phyloP scores from a whole-genome alignment of 2,329 filamentous ascomycete genomes.

The Ceratocystis destructans region DNA sequence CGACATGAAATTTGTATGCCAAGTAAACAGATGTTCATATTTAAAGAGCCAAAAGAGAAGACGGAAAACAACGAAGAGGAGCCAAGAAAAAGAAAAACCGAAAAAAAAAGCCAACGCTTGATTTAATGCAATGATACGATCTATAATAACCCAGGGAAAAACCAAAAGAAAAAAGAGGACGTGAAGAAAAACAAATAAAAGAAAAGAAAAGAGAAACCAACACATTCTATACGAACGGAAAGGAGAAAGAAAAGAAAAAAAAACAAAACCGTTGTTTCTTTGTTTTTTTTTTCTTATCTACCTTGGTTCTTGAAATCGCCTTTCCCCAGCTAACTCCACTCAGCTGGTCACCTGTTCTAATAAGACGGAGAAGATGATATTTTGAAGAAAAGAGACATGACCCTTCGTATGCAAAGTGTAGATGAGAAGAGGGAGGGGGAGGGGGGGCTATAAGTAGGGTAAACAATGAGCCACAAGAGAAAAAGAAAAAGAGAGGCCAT shows the following conservation, averaged over 20 bases:
- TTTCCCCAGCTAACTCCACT: too few species aligned
- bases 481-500: conserved; percentile 4
- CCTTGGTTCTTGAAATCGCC: background rate
- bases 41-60: background rate
- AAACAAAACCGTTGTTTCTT: background rate
- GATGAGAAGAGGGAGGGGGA: background rate
- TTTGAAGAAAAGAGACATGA: background rate
- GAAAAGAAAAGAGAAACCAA: background rate
- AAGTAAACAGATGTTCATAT: background rate
- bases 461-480: background rate
- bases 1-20: background rate
- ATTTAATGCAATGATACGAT: background rate
- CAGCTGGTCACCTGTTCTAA: too few species aligned
- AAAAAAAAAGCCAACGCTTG: background rate
- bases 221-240: background rate
- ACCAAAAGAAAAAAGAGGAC: background rate
- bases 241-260: background rate
- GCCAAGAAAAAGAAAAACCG: background rate
- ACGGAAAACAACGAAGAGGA: background rate
- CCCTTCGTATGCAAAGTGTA: background rate
- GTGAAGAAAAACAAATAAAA: background rate
- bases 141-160: background rate
- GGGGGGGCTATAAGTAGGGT: background rate
- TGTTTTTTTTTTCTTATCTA: background rate
- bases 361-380: too few species aligned